These are phyloP conservation scores for Lyophyllum decastes DNA, from an alignment of 768 basidiomycete genomes.

Conservation along the genomic window DNA sequence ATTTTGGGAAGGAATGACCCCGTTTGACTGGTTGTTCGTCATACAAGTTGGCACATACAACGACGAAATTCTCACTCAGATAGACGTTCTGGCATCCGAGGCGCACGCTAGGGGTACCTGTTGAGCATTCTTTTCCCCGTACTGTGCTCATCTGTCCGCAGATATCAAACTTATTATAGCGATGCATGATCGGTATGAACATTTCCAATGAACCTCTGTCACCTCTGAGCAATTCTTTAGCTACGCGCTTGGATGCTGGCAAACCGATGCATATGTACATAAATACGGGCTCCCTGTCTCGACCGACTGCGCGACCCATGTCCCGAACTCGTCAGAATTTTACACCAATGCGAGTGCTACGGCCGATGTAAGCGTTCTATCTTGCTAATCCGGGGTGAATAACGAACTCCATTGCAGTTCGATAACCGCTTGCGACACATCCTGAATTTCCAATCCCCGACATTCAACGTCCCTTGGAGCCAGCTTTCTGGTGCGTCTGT, in stretches of 20 bases:
- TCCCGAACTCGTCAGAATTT: constrained; percentile 24
- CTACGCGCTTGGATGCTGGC: constrained; percentile 28
- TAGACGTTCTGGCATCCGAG: constrained; percentile 23
- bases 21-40: too few relatives aligned
- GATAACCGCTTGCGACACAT: constrained; percentile 26
- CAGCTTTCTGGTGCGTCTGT: constrained; percentile 19
- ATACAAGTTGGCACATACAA: constrained; percentile 23
- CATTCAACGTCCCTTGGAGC: constrained; percentile 24
- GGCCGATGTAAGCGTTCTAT: constrained; percentile 17
- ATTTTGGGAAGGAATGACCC: too few relatives aligned
- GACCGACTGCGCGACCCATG: constrained; percentile 19
- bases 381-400: not conserved
- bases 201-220: not conserved
- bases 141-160: not conserved
- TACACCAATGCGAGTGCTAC: constrained; percentile 26
- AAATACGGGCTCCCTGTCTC: constrained; percentile 24
- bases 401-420: constrained; percentile 11
- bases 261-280: constrained; percentile 25
- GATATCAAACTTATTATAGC: constrained; percentile 29
- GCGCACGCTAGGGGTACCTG: constrained; percentile 22
- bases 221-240: not conserved
- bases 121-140: not conserved
- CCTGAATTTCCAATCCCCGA: constrained; percentile 25
- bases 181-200: constrained; percentile 24
- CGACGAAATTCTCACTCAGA: constrained; percentile 23